Evolutionary conservation across 2,329 filamentous ascomycete genomes (phyloP), one percentile per base, ranked within the genome.

Genomic region (Phaeosphaeriaceae sp.): DNA sequence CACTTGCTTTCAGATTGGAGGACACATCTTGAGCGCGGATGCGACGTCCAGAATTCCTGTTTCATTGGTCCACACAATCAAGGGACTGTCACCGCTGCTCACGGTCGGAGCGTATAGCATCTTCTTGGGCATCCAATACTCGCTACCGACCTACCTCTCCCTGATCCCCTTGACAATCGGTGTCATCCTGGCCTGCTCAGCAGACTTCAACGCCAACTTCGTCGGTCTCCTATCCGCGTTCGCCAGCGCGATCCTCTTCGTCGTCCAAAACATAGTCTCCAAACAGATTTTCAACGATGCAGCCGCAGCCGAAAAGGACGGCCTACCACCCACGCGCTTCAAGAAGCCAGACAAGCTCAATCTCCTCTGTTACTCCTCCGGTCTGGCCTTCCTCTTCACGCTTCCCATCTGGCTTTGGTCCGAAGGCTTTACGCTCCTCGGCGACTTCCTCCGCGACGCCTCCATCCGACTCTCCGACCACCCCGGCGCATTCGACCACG

Each of bases 281-380:
- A 99, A 99, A 80, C 92, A 93, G 66, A 88, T 99, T 10, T 99
- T 99, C 83, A 99, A 97, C 77, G 94, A 97, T 74, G 93, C 92
- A 7, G 90, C 93, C 7, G 89, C 89, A 58, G 91, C 92, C 1
- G 94, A 97, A 78, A 88, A 89, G 8, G 92, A 97, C 54, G 80
- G 83, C 1, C 78, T 83, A 32, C 84, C 85, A 0, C 74, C 73
- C 3, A 79, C 84, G 13, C 85, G 86, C 55, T 86, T 88, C 46
- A 88, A 89, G 61, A 98, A 97, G 79, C 86, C 97, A 19, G 95
- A 99, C 81, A 99, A 99, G 80, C 87, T 99, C 43, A 99, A 99
- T 74, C 84, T 99, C 19, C 85, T 99, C 3, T 98, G 92, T 82
- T 99, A 99, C 77, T 98, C 94, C n/a, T 97, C 94, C 0, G 93